Evolutionary conservation across 192 early-diverging fungal species (phyloP).

Genomic region (Rhizophagus sp.): DNA sequence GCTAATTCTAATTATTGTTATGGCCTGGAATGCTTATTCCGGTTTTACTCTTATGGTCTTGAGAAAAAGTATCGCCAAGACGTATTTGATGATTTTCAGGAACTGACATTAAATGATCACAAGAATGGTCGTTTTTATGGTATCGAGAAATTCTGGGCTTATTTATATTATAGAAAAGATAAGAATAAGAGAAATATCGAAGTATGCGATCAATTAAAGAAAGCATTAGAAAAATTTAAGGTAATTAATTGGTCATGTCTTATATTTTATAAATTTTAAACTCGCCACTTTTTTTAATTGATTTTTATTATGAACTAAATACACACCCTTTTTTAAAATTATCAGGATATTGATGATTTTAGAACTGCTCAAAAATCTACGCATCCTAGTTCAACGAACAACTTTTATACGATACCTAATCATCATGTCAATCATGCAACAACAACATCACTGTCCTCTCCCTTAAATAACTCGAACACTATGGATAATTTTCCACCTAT

Average conservation of each 20-base stretch:
- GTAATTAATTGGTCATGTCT: constrained; percentile 51
- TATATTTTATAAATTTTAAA: background rate
- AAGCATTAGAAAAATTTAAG: constrained; percentile 65
- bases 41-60: constrained; percentile 95
- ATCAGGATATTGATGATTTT: background rate
- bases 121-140: constrained; percentile 81
- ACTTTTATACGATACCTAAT: background rate
- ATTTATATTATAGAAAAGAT: constrained; percentile 86
- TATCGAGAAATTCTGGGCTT: constrained; percentile 96
- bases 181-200: constrained; percentile 64
- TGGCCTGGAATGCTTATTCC: constrained; percentile 96
- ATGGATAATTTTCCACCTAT: background rate
- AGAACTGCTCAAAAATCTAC: background rate
- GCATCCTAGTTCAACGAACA: background rate
- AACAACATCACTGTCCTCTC: background rate
- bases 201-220: constrained; percentile 56
- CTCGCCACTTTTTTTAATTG: background rate
- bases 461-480: background rate
- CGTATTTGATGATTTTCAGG: constrained; percentile 87
- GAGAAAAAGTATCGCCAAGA: constrained; percentile 87
- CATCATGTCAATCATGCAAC: background rate
- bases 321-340: background rate
- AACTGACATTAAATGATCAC: constrained; percentile 75
- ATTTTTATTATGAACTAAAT: background rate
- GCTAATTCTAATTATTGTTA: constrained; percentile 85